These are phyloP conservation scores for Penicillium desertorum DNA, from an alignment of 495 filamentous ascomycete genomes.

Conservation along the genomic window DNA sequence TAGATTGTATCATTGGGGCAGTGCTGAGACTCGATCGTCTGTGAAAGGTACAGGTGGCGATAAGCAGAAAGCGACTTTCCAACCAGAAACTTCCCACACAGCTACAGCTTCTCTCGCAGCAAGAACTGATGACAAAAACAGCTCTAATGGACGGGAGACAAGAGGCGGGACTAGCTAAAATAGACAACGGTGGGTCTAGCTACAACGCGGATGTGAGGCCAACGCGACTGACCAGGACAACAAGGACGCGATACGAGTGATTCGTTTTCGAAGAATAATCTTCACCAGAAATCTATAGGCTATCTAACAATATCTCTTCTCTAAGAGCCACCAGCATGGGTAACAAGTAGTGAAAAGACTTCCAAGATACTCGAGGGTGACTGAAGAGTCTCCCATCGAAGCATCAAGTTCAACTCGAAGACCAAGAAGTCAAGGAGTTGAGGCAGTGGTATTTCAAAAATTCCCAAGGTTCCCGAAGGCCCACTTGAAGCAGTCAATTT, in stretches of 20 bases:
- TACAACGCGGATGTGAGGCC: too few species aligned
- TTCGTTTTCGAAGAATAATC: too few species aligned
- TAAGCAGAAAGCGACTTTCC: too few species aligned
- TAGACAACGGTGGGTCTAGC: too few species aligned
- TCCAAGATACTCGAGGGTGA: constrained; percentile 7
- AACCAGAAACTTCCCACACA: too few species aligned
- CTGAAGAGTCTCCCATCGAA: constrained; percentile 6
- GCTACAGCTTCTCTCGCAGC: too few species aligned
- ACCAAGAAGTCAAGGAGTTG: constrained; percentile 23
- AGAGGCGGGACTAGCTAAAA: too few species aligned
- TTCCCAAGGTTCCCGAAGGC: constrained; percentile 47
- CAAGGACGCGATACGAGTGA: too few species aligned
- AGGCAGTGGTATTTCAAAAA: constrained; percentile 48
- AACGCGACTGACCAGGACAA: too few species aligned
- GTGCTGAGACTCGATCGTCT: neutral
- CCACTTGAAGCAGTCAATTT: constrained; percentile 49
- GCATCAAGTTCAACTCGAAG: constrained; percentile 20
- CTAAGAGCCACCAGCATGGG: constrained; percentile 46
- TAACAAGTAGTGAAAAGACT: constrained; percentile 46
- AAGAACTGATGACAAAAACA: too few species aligned
- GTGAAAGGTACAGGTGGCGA: neutral
- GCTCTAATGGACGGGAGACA: too few species aligned
- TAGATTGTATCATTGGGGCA: neutral
- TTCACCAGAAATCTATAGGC: too few species aligned
- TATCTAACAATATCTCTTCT: constrained; percentile 35